Base-by-base conservation (phyloP, 495 filamentous ascomycete species). In the Podospora fimiseda region DNA sequence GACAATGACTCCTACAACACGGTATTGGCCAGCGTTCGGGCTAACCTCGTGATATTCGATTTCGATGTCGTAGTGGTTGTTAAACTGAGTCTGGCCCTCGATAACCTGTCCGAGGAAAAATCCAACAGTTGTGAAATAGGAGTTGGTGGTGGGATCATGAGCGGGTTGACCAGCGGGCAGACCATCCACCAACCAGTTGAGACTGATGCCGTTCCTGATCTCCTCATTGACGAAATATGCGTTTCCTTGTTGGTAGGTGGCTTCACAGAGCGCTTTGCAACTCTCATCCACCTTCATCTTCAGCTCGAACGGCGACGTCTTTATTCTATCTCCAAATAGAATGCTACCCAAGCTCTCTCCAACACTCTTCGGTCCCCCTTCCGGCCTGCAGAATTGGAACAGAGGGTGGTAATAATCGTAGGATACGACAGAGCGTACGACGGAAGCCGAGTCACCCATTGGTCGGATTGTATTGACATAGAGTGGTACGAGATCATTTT, bases 151-250 rank as follows among this genome's bases (percentile, higher is more conserved):
- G n/a, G 79, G 70, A 62, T 96, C 93, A 18, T 73, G 66, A 53
- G 86, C 83, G 57, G 83, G 70, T 60, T 93, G 87, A 20, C 88
- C 94, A 4, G 88, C 93, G 2, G 93, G 93, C 39, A 98, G 74
- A 9, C 94, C 93, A 67, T 98, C 93, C 7, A 97, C 82, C 47
- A 97, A 70, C 90, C 91, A 96, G 71, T 98, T 96, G 64, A 96
- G 74, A 60, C 91, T 87, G 67, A 90, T 94, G 21, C 83, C 85
- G 61, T 91, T 81, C 60, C 69, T 72, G 62, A 98, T 96, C 57
- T 82, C 79, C 56, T 76, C 74, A 64, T 95, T 95, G 23, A 93
- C 85, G 52, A 92, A 97, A 40, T 81, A 74, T 20, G 89, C 84
- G 33, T 81, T 80, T 30, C 72, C 71, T n/a, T 78, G 65, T 46